Base-by-base conservation (phyloP, 2,329 filamentous ascomycete species). In the Paecilomyces niveus region DNA sequence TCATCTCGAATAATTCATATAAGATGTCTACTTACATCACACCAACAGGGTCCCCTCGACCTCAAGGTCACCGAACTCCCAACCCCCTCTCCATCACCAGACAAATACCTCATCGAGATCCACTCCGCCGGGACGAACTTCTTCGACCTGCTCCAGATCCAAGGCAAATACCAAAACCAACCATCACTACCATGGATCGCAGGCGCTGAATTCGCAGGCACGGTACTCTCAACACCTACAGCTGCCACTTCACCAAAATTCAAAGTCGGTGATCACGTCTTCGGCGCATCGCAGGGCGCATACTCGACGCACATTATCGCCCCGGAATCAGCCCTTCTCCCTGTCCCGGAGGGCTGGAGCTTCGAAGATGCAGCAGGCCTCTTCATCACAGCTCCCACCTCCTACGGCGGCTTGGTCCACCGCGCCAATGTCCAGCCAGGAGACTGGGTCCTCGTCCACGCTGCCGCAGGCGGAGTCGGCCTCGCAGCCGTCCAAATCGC, bases 111-210 rank as follows among this genome's bases (percentile, higher is more conserved):
- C 63, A 89, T 97, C 71, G 84, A 87, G 69, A 89, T 97, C 68
- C 89, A 91, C 75, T 90, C 93, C 53, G 84, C 89, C 0, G 93
- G 91, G 21, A 90, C 90, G 68, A 97, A 97, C 78, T 97, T 97
- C 83, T 97, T 97, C 80, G 93, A 97, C 73, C 89, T 96, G 59
- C 85, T 97, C 57, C 93, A 97, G 72, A 91, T 97, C 70, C 88
- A 91, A 70, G 93, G 93, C 58, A 96, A 95, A 83, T 97, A 97
- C 77, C 93, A 97, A 72, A 83, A 90, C 71, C 92, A 97, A 68
- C 92, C 92, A 0, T 85, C 89, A 0, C 86, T 97, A 54, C 92
- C 92, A 32, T 96, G 92, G 92, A 78, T 93, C 54, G 85, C 90
- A 0, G 93, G 93, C 61, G 84, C 85, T 69, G 93, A 97, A 72